Evolutionary conservation across 164 flowering plant genomes (phyloP).

Genomic region (Tetrastigma voinierianum): DNA sequence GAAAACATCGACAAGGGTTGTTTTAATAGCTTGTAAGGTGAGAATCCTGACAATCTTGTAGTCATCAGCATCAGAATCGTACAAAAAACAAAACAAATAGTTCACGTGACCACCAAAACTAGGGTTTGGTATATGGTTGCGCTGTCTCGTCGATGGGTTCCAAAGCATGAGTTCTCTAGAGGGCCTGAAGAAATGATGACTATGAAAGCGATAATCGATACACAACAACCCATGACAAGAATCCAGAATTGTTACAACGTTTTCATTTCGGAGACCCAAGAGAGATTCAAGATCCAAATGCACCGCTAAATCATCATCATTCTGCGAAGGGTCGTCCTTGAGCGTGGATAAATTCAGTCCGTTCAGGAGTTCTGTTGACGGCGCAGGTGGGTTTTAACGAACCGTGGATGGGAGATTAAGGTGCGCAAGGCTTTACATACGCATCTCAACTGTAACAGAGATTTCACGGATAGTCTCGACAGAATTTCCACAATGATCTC

Average conservation of each 20-base stretch:
- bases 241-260: conserved; percentile 14
- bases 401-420: conserved; percentile 13
- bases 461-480: conserved; percentile 9
- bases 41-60: too few relatives aligned
- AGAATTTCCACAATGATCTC: conserved; percentile 17
- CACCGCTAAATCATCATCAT: background rate
- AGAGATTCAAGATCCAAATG: conserved; percentile 15
- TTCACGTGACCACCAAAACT: too few relatives aligned
- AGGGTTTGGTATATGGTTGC: conserved; percentile 9
- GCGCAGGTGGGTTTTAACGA: conserved; percentile 19
- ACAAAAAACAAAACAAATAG: too few relatives aligned
- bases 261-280: background rate
- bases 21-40: too few relatives aligned
- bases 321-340: too few relatives aligned
- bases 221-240: conserved; percentile 32
- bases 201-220: background rate
- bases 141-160: conserved; percentile 25
- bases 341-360: too few relatives aligned
- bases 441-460: conserved; percentile 14
- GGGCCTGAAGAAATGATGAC: too few relatives aligned
- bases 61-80: too few relatives aligned
- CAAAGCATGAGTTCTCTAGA: conserved; percentile 4
- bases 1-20: too few relatives aligned
- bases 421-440: conserved; percentile 19
- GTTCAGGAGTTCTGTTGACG: conserved; percentile 7